phyloP scores from a whole-genome alignment of 768 basidiomycete species.

The Tulasnella sp. region DNA sequence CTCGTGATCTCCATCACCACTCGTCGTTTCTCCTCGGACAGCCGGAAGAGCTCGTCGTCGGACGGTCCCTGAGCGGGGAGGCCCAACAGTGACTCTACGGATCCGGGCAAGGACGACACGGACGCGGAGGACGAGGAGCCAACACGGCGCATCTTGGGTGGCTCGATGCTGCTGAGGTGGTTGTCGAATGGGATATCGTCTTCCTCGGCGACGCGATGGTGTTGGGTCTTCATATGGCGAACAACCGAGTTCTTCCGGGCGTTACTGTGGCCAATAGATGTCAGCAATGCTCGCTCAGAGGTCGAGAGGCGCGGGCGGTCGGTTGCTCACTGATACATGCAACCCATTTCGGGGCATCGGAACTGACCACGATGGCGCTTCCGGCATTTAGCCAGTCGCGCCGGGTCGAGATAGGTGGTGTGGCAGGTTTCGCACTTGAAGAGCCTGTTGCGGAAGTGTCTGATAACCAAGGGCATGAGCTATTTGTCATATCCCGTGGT shows the following conservation, averaged over 20 bases:
- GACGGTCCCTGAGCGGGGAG: background rate
- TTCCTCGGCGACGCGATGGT: background rate
- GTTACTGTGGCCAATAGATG: background rate
- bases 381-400: background rate
- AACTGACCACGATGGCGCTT: slow-evolving; percentile 10
- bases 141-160: background rate
- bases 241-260: background rate
- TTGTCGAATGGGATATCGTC: background rate
- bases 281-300: background rate
- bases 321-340: background rate
- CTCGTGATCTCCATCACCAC: background rate
- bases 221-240: background rate
- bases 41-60: slow-evolving; percentile 3
- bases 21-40: background rate
- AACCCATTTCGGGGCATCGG: background rate
- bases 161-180: background rate
- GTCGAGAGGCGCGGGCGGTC: background rate
- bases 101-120: background rate
- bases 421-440: background rate
- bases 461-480: background rate
- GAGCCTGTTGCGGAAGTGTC: background rate
- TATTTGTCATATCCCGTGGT: background rate
- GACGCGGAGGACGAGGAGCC: background rate
- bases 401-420: background rate
- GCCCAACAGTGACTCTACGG: background rate